Evolutionary conservation across 2,329 filamentous ascomycete species (phyloP).

Genomic region (Herpotrichia juniperi): DNA sequence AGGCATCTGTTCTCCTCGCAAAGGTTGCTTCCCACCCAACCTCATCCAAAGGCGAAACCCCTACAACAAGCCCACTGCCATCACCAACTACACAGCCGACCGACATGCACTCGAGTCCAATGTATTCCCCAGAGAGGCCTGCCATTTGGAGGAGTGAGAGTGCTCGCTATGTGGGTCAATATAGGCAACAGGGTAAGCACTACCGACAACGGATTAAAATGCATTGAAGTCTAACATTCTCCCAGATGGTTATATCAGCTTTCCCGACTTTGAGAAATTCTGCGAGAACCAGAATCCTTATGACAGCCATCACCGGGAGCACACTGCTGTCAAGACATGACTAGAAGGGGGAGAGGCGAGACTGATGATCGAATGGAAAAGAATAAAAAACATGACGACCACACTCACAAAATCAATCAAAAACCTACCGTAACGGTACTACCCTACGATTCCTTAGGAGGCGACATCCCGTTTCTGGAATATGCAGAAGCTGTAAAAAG

Average conservation of each 20-base stretch:
- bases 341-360: conserved; percentile 1
- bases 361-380: conserved; percentile 7
- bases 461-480: conserved; percentile 3
- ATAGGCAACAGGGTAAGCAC: conserved; percentile 45
- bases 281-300: conserved; percentile 49
- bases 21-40: conserved; percentile 51
- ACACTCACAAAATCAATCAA: conserved; percentile 12
- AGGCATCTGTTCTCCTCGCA: conserved; percentile 50
- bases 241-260: conserved; percentile 70
- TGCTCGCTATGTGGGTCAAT: conserved; percentile 44
- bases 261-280: conserved; percentile 74
- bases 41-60: conserved; percentile 44
- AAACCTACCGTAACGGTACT: conserved; percentile 9
- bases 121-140: conserved; percentile 37
- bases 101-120: conserved; percentile 32
- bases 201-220: background rate
- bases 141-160: conserved; percentile 44
- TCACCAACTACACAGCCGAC: conserved; percentile 29
- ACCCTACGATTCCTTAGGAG: conserved; percentile 12
- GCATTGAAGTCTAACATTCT: conserved; percentile 18
- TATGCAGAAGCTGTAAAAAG: conserved; percentile 4
- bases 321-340: conserved; percentile 43
- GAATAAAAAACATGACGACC: conserved; percentile 6
- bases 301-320: conserved; percentile 32
- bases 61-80: conserved; percentile 35